Conservation (phyloP, 371 early-diverging fungal genomes). For the Umbelopsis sp. region DNA sequence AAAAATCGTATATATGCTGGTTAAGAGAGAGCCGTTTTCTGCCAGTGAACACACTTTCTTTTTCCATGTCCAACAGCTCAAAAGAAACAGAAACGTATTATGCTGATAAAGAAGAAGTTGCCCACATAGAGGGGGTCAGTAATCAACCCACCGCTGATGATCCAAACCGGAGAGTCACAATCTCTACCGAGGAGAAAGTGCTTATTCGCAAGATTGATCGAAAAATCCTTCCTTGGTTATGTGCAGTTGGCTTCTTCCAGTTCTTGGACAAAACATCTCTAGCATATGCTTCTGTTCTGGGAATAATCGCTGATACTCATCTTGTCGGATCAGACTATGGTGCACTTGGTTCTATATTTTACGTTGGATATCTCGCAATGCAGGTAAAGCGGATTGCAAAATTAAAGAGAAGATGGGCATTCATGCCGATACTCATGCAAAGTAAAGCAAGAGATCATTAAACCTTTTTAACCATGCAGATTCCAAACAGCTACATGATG, state of each 20-base stretch:
- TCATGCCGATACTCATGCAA: neutral
- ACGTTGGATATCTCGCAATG: slow-evolving; percentile 37
- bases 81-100: neutral
- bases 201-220: slow-evolving; percentile 43
- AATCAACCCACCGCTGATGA: slow-evolving; percentile 6
- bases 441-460: neutral
- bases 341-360: slow-evolving; percentile 39
- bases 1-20: too few relatives aligned
- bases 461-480: slow-evolving; percentile 18
- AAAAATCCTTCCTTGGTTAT: slow-evolving; percentile 38
- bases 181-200: slow-evolving; percentile 37
- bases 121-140: neutral
- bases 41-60: too few relatives aligned
- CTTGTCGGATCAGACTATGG: slow-evolving; percentile 32
- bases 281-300: slow-evolving; percentile 30
- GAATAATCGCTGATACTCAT: slow-evolving; percentile 29
- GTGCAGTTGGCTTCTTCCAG: slow-evolving; percentile 43
- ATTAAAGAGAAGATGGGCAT: neutral
- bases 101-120: neutral
- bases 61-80: neutral
- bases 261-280: slow-evolving; percentile 44
- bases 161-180: slow-evolving; percentile 21
- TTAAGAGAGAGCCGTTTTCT: too few relatives aligned
- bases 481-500: slow-evolving; percentile 42
- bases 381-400: slow-evolving; percentile 29